Evolutionary conservation across 2,329 filamentous ascomycete species (phyloP), one percentile per base, ranked within the genome.

Genomic region (Neurospora crassa): DNA sequence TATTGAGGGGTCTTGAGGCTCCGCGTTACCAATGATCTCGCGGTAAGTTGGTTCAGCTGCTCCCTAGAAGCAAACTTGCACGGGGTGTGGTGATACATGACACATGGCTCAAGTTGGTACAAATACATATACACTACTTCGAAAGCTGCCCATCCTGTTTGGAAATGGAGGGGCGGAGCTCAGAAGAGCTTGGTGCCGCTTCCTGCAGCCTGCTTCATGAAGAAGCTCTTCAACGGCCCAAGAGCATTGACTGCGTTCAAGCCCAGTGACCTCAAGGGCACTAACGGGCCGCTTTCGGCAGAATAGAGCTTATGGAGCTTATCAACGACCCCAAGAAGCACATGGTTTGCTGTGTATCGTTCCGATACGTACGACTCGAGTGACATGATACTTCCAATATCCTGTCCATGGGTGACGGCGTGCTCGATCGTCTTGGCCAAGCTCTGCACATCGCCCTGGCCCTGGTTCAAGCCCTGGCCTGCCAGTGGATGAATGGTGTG

Each of bases 401-500:
- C 96, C 84, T 94, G 92, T 0, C 96, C 96, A 74, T 96, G 92
- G 63, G 85, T 83, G 20, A 96, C 90, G 3, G 93, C 92, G 75
- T 90, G 90, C 72, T 90, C 89, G 69, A 99, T 91, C 0, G 90
- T 90, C 73, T 86, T 86, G 7, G 90, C 89, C 0, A 99, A 87
- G 70, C 91, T 91, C 76, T 93, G 90, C 0, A 96, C 92, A 79
- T 99, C 96, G 20, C 89, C 94, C 74, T 98, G 91, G 1, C 96
- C 96, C 77, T 96, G 92, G 78, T 99, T 99, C 16, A 99, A 85
- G 1, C 96, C 96, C 81, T 98, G 96, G 0, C 96, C 96, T 1
- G 93, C 96, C 4, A 99, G 89, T 0, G 96, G 96, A 80, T 99
- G 96, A 74, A 97, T 90, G 1, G 94, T 97, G 80, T 99, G 96